A percentile compares a stretch with the other conserved stretches of the same genome.
Conservation (phyloP, 768 basidiomycete genomes). For the Boletus subparvulus region DNA sequence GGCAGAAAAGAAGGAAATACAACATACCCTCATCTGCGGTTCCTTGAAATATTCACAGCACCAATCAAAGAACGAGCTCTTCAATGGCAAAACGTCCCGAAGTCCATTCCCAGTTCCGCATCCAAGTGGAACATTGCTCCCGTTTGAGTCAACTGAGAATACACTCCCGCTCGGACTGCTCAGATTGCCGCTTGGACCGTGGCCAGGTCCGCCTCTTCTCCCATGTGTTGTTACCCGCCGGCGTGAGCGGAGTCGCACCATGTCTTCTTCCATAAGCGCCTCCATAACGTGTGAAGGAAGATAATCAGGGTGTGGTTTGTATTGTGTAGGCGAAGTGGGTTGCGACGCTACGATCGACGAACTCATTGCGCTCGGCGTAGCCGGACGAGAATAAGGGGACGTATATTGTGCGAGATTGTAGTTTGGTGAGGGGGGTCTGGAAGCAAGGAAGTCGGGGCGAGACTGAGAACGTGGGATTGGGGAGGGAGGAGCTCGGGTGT, state of each 20-base stretch:
- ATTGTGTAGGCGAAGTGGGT: conserved; percentile 33
- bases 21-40: conserved; percentile 93
- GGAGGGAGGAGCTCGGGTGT: conserved; percentile 42
- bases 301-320: conserved; percentile 50
- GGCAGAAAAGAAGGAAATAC: background rate
- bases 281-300: conserved; percentile 80
- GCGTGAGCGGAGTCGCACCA: conserved; percentile 82
- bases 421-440: conserved; percentile 76
- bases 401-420: conserved; percentile 74
- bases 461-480: conserved; percentile 25
- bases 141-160: conserved; percentile 72
- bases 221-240: conserved; percentile 43
- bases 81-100: conserved; percentile 83
- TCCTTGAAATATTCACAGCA: conserved; percentile 97
- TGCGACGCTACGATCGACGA: conserved; percentile 25
- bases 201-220: conserved; percentile 41
- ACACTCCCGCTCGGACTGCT: conserved; percentile 75
- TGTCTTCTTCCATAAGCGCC: conserved; percentile 89
- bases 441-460: conserved; percentile 38
- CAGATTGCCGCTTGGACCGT: conserved; percentile 41
- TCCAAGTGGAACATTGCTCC: conserved; percentile 68
- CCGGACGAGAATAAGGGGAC: conserved; percentile 67
- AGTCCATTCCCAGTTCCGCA: conserved; percentile 80
- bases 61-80: conserved; percentile 94
- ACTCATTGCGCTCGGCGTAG: conserved; percentile 38